phyloP scores from a whole-genome alignment of 2,329 filamentous ascomycete species.

The Ascochyta koolunga region DNA sequence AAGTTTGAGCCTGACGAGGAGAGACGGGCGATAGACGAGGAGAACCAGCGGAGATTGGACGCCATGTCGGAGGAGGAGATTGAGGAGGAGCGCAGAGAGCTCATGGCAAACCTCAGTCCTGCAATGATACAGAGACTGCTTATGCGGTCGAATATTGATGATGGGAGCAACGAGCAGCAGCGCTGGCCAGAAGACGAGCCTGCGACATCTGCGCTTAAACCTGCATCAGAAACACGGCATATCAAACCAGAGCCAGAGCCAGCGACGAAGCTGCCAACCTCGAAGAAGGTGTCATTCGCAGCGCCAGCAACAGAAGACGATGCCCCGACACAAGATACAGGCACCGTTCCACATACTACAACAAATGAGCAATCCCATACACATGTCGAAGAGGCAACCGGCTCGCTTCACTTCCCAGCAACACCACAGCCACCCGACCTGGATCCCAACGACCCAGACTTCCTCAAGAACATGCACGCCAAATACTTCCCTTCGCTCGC shows the following conservation, averaged over 20 bases:
- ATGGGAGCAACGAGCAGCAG: slow-evolving; percentile 56
- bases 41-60: slow-evolving; percentile 76
- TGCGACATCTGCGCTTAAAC: not conserved
- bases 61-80: slow-evolving; percentile 85
- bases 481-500: slow-evolving; percentile 94
- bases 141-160: slow-evolving; percentile 75
- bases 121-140: slow-evolving; percentile 78
- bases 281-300: slow-evolving; percentile 47
- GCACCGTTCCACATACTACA: slow-evolving; percentile 1
- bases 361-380: slow-evolving; percentile 61
- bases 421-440: slow-evolving; percentile 68
- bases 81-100: slow-evolving; percentile 75
- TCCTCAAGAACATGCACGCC: slow-evolving; percentile 80
- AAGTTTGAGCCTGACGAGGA: slow-evolving; percentile 59
- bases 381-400: slow-evolving; percentile 65
- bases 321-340: not conserved
- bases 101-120: slow-evolving; percentile 79
- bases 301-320: slow-evolving; percentile 19
- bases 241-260: slow-evolving; percentile 1
- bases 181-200: slow-evolving; percentile 24
- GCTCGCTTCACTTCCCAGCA: slow-evolving; percentile 66
- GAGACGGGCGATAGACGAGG: slow-evolving; percentile 75
- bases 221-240: slow-evolving; percentile 17
- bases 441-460: slow-evolving; percentile 81
- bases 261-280: slow-evolving; percentile 5